phyloP scores from a whole-genome alignment of 768 basidiomycete genomes.

The Lentinula guzmanii region DNA sequence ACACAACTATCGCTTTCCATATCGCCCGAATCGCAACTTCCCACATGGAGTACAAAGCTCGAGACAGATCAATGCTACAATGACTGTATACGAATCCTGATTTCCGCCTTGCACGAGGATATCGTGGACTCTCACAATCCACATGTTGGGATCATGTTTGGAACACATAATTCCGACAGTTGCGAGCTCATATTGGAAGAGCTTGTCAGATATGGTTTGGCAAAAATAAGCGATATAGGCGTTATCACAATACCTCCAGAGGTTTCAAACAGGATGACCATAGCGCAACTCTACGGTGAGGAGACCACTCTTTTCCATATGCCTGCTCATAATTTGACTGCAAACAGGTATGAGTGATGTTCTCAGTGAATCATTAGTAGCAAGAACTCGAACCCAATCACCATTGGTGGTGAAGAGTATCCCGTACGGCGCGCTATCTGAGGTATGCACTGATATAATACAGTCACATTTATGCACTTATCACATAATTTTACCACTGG shows the following conservation, averaged over 20 bases:
- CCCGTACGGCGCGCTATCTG: neutral
- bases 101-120: conserved; percentile 51
- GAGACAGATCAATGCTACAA: conserved; percentile 78
- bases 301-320: neutral
- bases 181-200: conserved; percentile 54
- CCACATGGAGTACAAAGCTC: conserved; percentile 62
- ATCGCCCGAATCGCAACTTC: conserved; percentile 53
- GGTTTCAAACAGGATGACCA: conserved; percentile 58
- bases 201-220: conserved; percentile 53
- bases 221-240: conserved; percentile 19
- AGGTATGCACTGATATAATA: neutral
- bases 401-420: conserved; percentile 75
- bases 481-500: conserved; percentile 31
- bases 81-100: conserved; percentile 47
- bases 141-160: conserved; percentile 68
- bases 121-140: conserved; percentile 18
- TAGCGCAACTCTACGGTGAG: conserved; percentile 83
- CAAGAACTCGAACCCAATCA: conserved; percentile 37
- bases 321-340: neutral
- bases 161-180: conserved; percentile 80
- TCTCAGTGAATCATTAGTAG: conserved; percentile 64
- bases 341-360: conserved; percentile 78
- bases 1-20: conserved; percentile 33
- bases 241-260: conserved; percentile 37
- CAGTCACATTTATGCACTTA: conserved; percentile 49